phyloP scores from a whole-genome alignment of 1,139 yeast species.

The Pichia sp. region DNA sequence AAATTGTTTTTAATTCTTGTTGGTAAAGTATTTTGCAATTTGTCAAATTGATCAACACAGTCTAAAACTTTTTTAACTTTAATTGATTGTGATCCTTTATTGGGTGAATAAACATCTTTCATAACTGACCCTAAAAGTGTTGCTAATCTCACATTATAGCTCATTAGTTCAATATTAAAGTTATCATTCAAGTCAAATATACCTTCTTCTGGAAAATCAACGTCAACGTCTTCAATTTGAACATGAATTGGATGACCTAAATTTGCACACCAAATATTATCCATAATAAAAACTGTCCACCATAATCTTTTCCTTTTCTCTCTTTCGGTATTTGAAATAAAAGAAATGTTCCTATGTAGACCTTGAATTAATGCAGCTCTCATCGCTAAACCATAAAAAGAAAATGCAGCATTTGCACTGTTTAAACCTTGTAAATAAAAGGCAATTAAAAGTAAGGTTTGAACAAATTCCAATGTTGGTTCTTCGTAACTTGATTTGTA shows the following conservation, averaged over 20 bases:
- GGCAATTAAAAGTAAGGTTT: conserved; percentile 39
- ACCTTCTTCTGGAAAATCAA: conserved; percentile 39
- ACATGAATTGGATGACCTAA: conserved; percentile 40
- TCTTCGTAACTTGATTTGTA: conserved; percentile 37
- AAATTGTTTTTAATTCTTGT: conserved; percentile 19
- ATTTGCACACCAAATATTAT: conserved; percentile 44
- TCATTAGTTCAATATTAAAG: conserved; percentile 33
- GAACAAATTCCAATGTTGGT: conserved; percentile 36
- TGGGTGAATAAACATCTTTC: conserved; percentile 34
- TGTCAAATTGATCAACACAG: conserved; percentile 22
- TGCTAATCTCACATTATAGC: conserved; percentile 37
- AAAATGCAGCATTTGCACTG: conserved; percentile 41
- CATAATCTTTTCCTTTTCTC: conserved; percentile 43
- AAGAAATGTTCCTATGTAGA: conserved; percentile 35
- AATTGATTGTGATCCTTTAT: conserved; percentile 28
- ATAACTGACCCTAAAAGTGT: conserved; percentile 35
- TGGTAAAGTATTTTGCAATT: conserved; percentile 20
- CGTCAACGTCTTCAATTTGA: conserved; percentile 43
- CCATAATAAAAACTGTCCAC: conserved; percentile 48
- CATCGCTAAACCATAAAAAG: conserved; percentile 42
- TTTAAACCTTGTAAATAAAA: conserved; percentile 42
- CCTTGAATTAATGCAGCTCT: conserved; percentile 41
- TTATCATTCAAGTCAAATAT: conserved; percentile 30
- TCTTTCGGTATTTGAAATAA: conserved; percentile 18
- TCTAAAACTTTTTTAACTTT: conserved; percentile 22